Base-by-base conservation (phyloP, 768 basidiomycete species). In the Boletus vermiculosoides region DNA sequence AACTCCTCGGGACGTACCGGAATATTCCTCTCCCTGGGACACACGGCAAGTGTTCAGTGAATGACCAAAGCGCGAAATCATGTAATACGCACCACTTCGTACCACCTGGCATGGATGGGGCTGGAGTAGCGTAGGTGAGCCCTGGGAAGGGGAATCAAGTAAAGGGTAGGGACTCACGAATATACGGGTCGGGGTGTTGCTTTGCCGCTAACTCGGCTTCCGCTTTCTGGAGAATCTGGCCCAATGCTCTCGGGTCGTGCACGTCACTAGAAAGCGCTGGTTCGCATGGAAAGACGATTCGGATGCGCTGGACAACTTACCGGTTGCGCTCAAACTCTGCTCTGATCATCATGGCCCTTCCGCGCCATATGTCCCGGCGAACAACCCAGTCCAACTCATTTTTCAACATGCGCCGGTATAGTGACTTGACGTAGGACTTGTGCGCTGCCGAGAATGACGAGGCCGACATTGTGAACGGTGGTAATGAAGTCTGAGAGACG, bases 271-370 rank as follows among this genome's bases (percentile, higher is more conserved):
- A 50, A 51, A 20, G 30, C 11, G 30, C 44, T 13, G 6, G 45
- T 58, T 56, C 7, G 39, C 50, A 54, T 5, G 12, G 16, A 30
- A 23, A 23, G 30, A 22, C 30, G 7, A 16, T 28, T 13, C 45
- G 18, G 12, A 52, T 16, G 50, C 82, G 56, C 33, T 15, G 11
- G 22, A 20, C 45, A 47, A 58, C 70, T 50, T 70, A 92, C 92
- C 94, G 84, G 80, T 98, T 94, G 63, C 81, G 76, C 77, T 98
- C 96, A 71, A 98, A 98, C 71, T 92, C 84, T 58, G 94, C 94
- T 60, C 96, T 78, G 61, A 98, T 92, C 72, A 87, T 77, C 65
- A 95, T 73, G 13, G 95, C 94, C 73, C 88, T 83, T 54, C 78
- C 80, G 58, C 95, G 83, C 93, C 93, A 98, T 1, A 92, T 68